A percentile compares a stretch with the other conserved stretches of the same genome.
These are phyloP conservation scores for Podila clonocystis DNA, from an alignment of 192 early-diverging fungal species.

Conservation along the genomic window DNA sequence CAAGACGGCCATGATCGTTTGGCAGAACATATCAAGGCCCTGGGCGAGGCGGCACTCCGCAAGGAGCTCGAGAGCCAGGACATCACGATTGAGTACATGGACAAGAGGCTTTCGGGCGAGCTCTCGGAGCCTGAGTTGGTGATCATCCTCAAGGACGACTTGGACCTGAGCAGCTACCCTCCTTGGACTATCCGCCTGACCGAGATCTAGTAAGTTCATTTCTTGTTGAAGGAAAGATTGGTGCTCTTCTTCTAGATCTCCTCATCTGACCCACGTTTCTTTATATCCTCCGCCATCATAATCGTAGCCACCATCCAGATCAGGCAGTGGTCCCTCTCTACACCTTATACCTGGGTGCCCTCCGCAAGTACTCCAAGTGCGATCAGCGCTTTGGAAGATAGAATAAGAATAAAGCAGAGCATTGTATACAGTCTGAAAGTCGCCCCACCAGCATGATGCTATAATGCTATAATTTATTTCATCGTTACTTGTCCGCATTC, in stretches of 20 bases:
- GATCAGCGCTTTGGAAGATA: slow-evolving; percentile 56
- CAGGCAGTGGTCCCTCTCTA: slow-evolving; percentile 46
- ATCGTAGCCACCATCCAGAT: slow-evolving; percentile 44
- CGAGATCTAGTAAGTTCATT: slow-evolving; percentile 52
- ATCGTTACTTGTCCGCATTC: background rate
- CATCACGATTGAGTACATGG: slow-evolving; percentile 29
- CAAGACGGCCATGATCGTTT: slow-evolving; percentile 36
- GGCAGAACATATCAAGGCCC: slow-evolving; percentile 11
- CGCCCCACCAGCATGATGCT: background rate
- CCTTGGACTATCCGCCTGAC: slow-evolving; percentile 57
- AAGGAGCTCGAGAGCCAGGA: slow-evolving; percentile 30
- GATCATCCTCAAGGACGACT: slow-evolving; percentile 50
- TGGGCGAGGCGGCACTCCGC: slow-evolving; percentile 25
- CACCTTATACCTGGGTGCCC: slow-evolving; percentile 45
- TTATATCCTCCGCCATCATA: background rate
- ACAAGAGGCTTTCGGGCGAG: slow-evolving; percentile 18
- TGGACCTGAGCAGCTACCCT: slow-evolving; percentile 55
- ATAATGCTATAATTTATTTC: background rate
- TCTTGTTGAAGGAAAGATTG: background rate
- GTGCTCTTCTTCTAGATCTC: background rate
- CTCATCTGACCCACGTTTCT: background rate
- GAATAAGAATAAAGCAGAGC: too few species aligned
- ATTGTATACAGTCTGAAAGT: too few species aligned
- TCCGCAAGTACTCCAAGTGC: slow-evolving; percentile 52
- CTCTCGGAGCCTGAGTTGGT: slow-evolving; percentile 54